Conservation (phyloP, 139 green algal species). For the Chlorella sorokiniana region DNA sequence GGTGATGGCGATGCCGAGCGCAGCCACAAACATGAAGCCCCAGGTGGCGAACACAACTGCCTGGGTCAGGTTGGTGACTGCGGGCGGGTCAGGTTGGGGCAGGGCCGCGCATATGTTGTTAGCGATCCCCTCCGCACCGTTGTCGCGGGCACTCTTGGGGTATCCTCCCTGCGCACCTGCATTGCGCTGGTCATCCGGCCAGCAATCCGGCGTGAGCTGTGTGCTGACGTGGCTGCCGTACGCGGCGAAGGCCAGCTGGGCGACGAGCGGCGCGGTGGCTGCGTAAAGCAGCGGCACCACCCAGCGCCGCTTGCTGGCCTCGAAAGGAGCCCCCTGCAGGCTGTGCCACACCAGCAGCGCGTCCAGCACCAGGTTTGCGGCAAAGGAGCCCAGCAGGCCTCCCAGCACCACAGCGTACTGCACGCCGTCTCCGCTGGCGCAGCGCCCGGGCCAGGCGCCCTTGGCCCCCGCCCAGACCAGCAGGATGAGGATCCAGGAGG, state of each 20-base stretch:
- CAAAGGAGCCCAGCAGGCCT: constrained; percentile 35
- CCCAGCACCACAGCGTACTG: constrained; percentile 30
- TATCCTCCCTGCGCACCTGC: not conserved
- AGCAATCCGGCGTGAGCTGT: constrained; percentile 32
- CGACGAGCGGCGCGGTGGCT: constrained; percentile 20
- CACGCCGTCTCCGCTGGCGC: constrained; percentile 11
- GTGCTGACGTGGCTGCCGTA: constrained; percentile 36
- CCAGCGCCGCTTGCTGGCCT: constrained; percentile 41
- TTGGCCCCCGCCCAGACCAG: constrained; percentile 12
- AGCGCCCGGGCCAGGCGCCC: not conserved
- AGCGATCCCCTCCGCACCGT: not conserved
- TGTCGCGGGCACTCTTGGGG: not conserved
- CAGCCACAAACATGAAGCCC: constrained; percentile 29
- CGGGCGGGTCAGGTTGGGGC: not conserved
- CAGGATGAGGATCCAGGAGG: constrained; percentile 46
- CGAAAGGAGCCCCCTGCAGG: constrained; percentile 40
- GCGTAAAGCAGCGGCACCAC: constrained; percentile 48
- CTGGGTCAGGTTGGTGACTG: constrained; percentile 27
- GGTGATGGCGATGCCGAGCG: constrained; percentile 35
- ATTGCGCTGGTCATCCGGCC: constrained; percentile 9
- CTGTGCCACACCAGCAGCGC: constrained; percentile 1
- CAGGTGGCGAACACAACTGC: constrained; percentile 44
- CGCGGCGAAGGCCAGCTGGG: constrained; percentile 15
- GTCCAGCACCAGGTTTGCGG: constrained; percentile 28
- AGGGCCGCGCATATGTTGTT: not conserved